Evolutionary conservation across 2,329 filamentous ascomycete species (phyloP).

Genomic region (Thelonectria blattea): DNA sequence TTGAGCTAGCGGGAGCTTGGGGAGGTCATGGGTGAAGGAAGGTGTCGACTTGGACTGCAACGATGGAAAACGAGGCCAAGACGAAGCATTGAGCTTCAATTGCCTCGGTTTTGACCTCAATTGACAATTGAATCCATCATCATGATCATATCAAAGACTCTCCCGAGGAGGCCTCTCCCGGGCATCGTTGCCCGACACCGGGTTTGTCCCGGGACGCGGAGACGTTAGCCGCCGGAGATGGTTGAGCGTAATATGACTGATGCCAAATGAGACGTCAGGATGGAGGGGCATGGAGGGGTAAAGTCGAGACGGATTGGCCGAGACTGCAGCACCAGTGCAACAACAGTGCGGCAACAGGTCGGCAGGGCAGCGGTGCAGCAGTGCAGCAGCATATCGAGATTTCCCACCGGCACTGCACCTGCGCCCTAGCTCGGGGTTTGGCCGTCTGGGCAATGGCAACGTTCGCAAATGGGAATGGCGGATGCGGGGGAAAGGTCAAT

Average conservation of each 20-base stretch:
- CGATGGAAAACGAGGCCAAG: background rate
- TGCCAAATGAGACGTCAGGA: background rate
- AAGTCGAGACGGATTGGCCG: background rate
- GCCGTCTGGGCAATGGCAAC: background rate
- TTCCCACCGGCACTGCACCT: slow-evolving; percentile 24
- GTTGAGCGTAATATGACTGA: slow-evolving; percentile 7
- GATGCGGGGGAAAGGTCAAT: slow-evolving; percentile 35
- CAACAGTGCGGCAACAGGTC: background rate
- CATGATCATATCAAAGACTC: background rate
- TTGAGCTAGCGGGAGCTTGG: background rate
- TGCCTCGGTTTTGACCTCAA: background rate
- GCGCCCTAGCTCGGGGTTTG: slow-evolving; percentile 23
- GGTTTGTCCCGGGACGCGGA: slow-evolving; percentile 11
- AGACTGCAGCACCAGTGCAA: background rate
- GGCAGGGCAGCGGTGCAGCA: background rate
- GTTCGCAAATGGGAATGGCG: slow-evolving; percentile 13
- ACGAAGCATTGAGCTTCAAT: slow-evolving; percentile 2
- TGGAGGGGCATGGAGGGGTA: slow-evolving; percentile 4
- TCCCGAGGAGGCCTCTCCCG: slow-evolving; percentile 13
- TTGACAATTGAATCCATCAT: background rate
- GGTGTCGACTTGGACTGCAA: background rate
- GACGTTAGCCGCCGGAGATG: slow-evolving; percentile 5
- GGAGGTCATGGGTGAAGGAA: too few relatives aligned
- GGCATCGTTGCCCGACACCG: slow-evolving; percentile 31
- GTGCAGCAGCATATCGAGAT: slow-evolving; percentile 23